Percentiles rank a stretch among this genome's conserved stretches.
Evolutionary conservation across 371 early-diverging fungal genomes (phyloP).

Genomic region (Capniomyces stellatus): DNA sequence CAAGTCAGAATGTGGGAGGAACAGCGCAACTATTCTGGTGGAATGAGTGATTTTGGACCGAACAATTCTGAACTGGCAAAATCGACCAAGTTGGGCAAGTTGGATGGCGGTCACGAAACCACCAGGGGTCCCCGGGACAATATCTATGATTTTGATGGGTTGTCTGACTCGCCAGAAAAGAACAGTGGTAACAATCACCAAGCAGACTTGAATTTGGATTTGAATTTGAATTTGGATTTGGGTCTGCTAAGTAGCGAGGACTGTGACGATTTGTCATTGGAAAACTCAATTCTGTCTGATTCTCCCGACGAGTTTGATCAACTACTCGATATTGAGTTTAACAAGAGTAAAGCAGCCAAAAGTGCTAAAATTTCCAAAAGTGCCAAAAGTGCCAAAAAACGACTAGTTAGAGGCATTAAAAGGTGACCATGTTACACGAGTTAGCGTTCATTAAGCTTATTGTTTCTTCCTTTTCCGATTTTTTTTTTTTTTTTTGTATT

Average conservation of each 20-base stretch:
- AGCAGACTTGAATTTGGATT: neutral
- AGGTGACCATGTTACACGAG: neutral
- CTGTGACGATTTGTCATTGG: neutral
- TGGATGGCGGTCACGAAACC: neutral
- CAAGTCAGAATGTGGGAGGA: neutral
- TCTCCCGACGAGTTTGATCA: constrained; percentile 1
- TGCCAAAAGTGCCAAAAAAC: neutral
- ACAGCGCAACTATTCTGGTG: neutral
- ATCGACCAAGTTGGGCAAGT: neutral
- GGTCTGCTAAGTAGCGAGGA: neutral
- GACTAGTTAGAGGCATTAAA: neutral
- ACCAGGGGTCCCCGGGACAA: neutral
- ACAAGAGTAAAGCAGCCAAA: neutral
- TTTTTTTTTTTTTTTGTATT: neutral
- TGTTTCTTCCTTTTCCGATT: neutral
- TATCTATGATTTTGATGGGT: neutral
- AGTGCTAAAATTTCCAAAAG: neutral
- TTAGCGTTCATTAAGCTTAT: neutral
- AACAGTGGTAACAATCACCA: neutral
- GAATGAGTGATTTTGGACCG: neutral
- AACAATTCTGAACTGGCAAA: neutral
- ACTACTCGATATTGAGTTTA: neutral
- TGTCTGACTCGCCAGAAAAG: neutral
- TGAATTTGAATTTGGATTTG: too few species aligned
- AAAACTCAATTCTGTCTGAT: too few species aligned